Conservation (phyloP, 441 rosid genomes). For the Croton setiger region DNA sequence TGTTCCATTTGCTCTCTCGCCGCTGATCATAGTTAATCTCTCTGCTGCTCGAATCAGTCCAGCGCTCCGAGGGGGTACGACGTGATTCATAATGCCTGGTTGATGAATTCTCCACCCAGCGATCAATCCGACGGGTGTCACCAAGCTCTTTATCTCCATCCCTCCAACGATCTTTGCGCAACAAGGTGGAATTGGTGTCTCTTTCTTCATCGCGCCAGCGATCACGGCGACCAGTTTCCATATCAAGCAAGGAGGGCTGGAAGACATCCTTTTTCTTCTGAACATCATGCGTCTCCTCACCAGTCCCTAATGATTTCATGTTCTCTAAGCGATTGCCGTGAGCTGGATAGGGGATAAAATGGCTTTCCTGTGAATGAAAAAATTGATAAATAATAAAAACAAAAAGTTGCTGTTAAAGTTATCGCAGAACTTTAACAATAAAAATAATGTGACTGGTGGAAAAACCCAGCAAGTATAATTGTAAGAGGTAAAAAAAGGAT, state of each 20-base stretch:
- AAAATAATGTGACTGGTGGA: not conserved
- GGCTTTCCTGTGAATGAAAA: constrained; percentile 51
- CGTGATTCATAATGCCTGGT: constrained; percentile 62
- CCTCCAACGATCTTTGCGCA: constrained; percentile 83
- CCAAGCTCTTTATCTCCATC: constrained; percentile 77
- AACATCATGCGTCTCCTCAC: constrained; percentile 56
- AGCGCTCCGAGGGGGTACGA: constrained; percentile 70
- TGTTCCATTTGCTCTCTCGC: constrained; percentile 98
- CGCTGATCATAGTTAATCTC: constrained; percentile 74
- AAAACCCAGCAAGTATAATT: not conserved
- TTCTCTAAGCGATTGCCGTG: constrained; percentile 42
- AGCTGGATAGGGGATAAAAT: constrained; percentile 31
- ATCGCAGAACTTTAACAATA: constrained; percentile 4
- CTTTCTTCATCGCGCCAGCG: constrained; percentile 99
- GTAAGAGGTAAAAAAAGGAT: not conserved
- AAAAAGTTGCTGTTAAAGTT: not conserved
- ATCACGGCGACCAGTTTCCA: constrained; percentile 74
- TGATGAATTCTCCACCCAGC: constrained; percentile 72
- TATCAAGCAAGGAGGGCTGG: constrained; percentile 81
- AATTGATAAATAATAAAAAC: not conserved
- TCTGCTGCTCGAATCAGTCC: constrained; percentile 76
- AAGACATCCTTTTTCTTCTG: constrained; percentile 86
- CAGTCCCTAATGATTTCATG: constrained; percentile 49
- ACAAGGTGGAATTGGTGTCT: constrained; percentile 56
- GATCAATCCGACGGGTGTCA: constrained; percentile 61